Conservation (phyloP, 2,329 filamentous ascomycete genomes). For the Cladosporium phlei region DNA sequence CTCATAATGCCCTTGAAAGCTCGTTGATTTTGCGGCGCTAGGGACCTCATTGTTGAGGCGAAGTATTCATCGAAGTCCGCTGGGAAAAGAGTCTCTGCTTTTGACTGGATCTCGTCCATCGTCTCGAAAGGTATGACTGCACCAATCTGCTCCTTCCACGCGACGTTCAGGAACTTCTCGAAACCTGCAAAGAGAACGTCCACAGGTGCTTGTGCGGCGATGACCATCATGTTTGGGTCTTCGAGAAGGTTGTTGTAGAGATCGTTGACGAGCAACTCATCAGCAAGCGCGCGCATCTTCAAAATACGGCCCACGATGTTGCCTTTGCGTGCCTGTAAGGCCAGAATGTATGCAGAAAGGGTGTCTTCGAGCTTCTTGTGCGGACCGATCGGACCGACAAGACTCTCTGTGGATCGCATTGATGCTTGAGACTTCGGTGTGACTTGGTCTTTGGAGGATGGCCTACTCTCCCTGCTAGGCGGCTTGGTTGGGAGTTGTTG, state of each 20-base stretch:
- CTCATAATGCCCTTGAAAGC: conserved; percentile 81
- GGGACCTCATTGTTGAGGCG: conserved; percentile 46
- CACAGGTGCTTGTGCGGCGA: conserved; percentile 68
- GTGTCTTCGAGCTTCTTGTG: conserved; percentile 76
- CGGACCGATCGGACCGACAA: conserved; percentile 56
- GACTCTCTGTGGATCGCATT: conserved; percentile 43
- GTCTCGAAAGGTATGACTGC: conserved; percentile 69
- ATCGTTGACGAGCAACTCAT: conserved; percentile 79
- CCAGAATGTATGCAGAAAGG: conserved; percentile 75
- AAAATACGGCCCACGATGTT: conserved; percentile 77
- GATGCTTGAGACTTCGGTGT: conserved; percentile 44
- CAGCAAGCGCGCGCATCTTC: conserved; percentile 63
- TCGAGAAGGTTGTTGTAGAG: conserved; percentile 85
- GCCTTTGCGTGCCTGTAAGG: conserved; percentile 78
- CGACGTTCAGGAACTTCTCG: conserved; percentile 84
- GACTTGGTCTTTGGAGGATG: conserved; percentile 29
- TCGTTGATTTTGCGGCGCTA: conserved; percentile 59
- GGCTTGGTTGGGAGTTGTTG: conserved; percentile 31
- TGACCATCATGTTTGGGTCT: conserved; percentile 71
- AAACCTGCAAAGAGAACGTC: conserved; percentile 89
- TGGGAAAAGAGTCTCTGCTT: conserved; percentile 58
- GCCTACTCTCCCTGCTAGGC: conserved; percentile 34
- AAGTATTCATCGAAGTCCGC: conserved; percentile 65
- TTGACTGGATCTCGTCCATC: conserved; percentile 68
- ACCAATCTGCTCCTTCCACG: conserved; percentile 85